A percentile compares a stretch with the other conserved stretches of the same genome.
phyloP scores from a whole-genome alignment of 2,329 filamentous ascomycete genomes.

The Diaporthe sp. region DNA sequence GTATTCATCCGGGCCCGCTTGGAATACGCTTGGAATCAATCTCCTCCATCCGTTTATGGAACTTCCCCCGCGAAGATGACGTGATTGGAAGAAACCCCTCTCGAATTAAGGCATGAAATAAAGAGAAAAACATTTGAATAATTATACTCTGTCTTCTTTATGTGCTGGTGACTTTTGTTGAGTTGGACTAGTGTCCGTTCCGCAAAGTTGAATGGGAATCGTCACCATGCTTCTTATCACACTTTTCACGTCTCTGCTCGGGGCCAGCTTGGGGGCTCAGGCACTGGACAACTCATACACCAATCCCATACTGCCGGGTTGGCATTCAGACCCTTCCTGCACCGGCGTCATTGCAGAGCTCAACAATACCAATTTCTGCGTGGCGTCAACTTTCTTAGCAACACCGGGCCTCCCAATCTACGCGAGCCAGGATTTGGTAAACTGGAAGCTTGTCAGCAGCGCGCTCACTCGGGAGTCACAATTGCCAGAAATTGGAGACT shows the following conservation, averaged over 20 bases:
- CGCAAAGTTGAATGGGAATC: not conserved
- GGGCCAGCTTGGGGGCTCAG: not conserved
- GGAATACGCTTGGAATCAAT: not conserved
- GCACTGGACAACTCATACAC: constrained; percentile 21
- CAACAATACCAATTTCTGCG: constrained; percentile 57
- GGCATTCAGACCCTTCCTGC: constrained; percentile 59
- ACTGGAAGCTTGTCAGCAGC: constrained; percentile 50
- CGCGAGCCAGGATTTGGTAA: constrained; percentile 55
- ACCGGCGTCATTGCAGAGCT: constrained; percentile 52
- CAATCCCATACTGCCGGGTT: constrained; percentile 61
- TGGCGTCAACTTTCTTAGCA: constrained; percentile 56
- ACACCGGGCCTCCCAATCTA: constrained; percentile 60
- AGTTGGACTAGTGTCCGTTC: not conserved
- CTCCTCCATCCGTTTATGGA: not conserved
- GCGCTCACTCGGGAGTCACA: constrained; percentile 30
- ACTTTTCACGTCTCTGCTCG: not conserved
- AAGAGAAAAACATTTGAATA: not conserved
- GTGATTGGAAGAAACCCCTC: constrained; percentile 10
- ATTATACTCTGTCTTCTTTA: not conserved
- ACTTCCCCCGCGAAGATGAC: not conserved
- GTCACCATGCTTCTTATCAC: not conserved
- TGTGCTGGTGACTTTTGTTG: too few species aligned
- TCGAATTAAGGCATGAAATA: not conserved
- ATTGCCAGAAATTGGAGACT: not conserved
- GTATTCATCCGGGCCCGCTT: not conserved